Base-by-base conservation (phyloP, 441 rosid genomes). In the Gossypium aridum region DNA sequence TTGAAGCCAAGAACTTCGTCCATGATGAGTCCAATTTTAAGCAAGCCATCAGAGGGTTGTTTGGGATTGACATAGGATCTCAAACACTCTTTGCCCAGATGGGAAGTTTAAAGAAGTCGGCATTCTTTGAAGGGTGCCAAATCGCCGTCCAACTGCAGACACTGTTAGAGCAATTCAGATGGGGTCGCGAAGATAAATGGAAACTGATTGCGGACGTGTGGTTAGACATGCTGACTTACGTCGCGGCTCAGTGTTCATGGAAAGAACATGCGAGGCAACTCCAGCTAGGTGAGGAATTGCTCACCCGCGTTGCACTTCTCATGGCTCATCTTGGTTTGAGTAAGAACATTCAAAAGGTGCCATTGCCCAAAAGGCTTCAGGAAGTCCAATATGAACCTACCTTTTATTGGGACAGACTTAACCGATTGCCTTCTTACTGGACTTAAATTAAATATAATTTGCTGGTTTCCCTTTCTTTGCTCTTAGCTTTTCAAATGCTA, bases 251-350 rank as follows among this genome's bases (percentile, higher is more conserved):
- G 12, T 57, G 63, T 22, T 9, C 63, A 16, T 57, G 63, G 63
- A 59, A 59, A 59, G 63, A 59, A 13, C 16, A 59, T 22, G 31
- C 8, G 6, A 59, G 5, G 10, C 63, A 23, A 59, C 63, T 59
- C 5, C 22, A 69, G 28, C 61, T 51, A 25, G 83, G 83, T 22
- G 83, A 75, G 43, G 80, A 80, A 57, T 71, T 80, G 16, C 45
- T 80, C n/a, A 72, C 76, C 28, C 82, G 72, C 51, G 76, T 71
- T 14, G 64, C 64, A 12, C 34, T 59, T 59, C 64, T 25, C 16
- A 59, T 59, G 64, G 34, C 34, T 1, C 64, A 59, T 59, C 37
- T 59, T 59, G 37, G 64, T 59, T 22, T 59, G 8, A 23, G 17
- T 22, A 59, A 59, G 17, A 59, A 59, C 13, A 59, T 59, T 14